phyloP scores from a whole-genome alignment of 768 basidiomycete genomes.

The Coprinopsis sp. region DNA sequence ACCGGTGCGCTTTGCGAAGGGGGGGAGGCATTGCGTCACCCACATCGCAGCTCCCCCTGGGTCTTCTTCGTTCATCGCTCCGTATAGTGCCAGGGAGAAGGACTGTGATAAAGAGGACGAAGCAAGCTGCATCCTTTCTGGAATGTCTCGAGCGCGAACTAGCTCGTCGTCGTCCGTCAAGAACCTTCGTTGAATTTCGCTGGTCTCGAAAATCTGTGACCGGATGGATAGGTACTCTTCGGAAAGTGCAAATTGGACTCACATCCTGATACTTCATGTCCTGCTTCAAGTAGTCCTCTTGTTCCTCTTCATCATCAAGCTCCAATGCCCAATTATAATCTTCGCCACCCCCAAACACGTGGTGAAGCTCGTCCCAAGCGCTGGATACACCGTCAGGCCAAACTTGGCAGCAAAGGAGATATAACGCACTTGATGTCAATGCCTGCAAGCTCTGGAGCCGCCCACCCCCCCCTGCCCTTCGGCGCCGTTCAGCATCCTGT shows the following conservation, averaged over 20 bases:
- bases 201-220: constrained; percentile 90
- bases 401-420: background rate
- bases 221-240: constrained; percentile 11
- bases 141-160: constrained; percentile 85
- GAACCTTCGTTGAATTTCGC: constrained; percentile 86
- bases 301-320: constrained; percentile 65
- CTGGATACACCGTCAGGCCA: constrained; percentile 35
- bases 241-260: constrained; percentile 15
- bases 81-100: constrained; percentile 56
- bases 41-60: constrained; percentile 80
- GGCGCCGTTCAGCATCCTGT: constrained; percentile 64
- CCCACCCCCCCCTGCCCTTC: constrained; percentile 55
- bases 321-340: constrained; percentile 94
- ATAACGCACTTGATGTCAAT: constrained; percentile 76
- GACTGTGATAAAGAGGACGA: constrained; percentile 75
- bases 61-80: constrained; percentile 65
- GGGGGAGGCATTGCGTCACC: constrained; percentile 78
- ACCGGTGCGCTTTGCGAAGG: constrained; percentile 65
- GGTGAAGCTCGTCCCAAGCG: constrained; percentile 93
- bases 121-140: constrained; percentile 92
- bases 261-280: constrained; percentile 88
- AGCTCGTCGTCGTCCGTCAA: constrained; percentile 92
- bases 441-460: constrained; percentile 67
- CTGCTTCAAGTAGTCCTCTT: constrained; percentile 47
- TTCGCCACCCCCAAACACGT: constrained; percentile 93